Conservation (phyloP, 257 asterid genomes). For the Verbascum thapsus region DNA sequence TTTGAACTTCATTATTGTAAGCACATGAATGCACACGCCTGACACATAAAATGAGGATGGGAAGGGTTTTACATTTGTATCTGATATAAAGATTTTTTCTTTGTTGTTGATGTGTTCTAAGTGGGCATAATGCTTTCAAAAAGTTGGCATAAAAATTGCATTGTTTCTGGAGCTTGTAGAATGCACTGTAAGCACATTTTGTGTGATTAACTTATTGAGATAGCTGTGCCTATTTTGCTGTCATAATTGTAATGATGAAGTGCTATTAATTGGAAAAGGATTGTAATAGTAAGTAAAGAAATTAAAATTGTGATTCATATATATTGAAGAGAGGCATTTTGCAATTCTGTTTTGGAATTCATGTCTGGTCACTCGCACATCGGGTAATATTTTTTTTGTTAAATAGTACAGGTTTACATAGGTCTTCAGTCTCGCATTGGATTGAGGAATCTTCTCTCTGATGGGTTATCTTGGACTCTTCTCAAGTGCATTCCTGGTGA, state of each 20-base stretch:
- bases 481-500: slow-evolving; percentile 85
- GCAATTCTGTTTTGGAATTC: neutral
- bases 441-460: slow-evolving; percentile 55
- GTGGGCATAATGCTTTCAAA: too few relatives aligned
- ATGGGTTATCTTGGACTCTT: slow-evolving; percentile 80
- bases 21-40: too few relatives aligned
- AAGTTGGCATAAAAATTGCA: too few relatives aligned
- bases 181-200: slow-evolving; percentile 2
- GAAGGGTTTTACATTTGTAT: too few relatives aligned
- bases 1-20: too few relatives aligned
- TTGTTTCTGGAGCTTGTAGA: neutral
- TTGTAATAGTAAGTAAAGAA: slow-evolving; percentile 2
- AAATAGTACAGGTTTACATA: slow-evolving; percentile 59
- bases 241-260: neutral
- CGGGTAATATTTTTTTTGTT: slow-evolving; percentile 2
- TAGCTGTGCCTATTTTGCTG: neutral
- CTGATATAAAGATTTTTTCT: too few relatives aligned
- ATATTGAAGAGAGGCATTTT: slow-evolving; percentile 16
- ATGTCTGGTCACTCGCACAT: slow-evolving; percentile 1
- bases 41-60: too few relatives aligned
- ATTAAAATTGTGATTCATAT: slow-evolving; percentile 9
- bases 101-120: too few relatives aligned
- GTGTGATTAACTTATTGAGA: slow-evolving; percentile 8
- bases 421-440: slow-evolving; percentile 82
- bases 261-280: neutral